Evolutionary conservation across 1,284 basidiomycete genomes (phyloP), one percentile per base, ranked within the genome.

Genomic region (Cryptococcus wingfieldii): DNA sequence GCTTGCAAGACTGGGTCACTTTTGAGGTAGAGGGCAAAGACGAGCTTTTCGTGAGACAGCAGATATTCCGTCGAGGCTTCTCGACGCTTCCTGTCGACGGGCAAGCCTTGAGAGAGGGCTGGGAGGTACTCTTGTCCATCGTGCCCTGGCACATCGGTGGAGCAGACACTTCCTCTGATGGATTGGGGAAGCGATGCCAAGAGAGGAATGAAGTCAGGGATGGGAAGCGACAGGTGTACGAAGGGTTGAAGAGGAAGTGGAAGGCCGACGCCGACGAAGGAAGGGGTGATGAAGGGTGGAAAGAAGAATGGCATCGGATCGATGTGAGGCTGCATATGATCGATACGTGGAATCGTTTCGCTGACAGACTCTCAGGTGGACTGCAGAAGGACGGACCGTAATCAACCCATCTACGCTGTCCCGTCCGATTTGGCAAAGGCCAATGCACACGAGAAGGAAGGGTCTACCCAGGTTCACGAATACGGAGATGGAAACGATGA

Each of bases 361-460:
- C 47, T 52, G 47, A 53, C 48, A 18, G 25, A n/a, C 47, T 34
- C n/a, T 62, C 87, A 96, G 69, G 94, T 98, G 50, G 96, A 98
- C 71, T 98, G 95, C 69, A 85, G 95, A 51, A 84, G 96, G 13
- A 98, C 96, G n/a, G 96, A 99, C 74, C 83, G 95, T 16, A 88
- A 83, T 16, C 92, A 97, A 61, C 84, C 89, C 0, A 80, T 96
- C 50, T 98, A 96, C 67, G 82, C 86, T 1, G 81, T 83, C 4
- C 80, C 81, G 3, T 56, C 64, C 1, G 68, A 71, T 16, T 58
- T 56, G 12, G 65, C 56, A 13, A 50, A 53, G 13, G 55, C 51
- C 1, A 70, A 70, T 8, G 58, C 71, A 27, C 62, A 69, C 18
- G 72, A 72, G 56, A 74, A 72, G 47, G 72, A 73, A 53, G 68